Evolutionary conservation across 2,329 filamentous ascomycete genomes (phyloP).

Genomic region (Ophiocordyceps robertsii): DNA sequence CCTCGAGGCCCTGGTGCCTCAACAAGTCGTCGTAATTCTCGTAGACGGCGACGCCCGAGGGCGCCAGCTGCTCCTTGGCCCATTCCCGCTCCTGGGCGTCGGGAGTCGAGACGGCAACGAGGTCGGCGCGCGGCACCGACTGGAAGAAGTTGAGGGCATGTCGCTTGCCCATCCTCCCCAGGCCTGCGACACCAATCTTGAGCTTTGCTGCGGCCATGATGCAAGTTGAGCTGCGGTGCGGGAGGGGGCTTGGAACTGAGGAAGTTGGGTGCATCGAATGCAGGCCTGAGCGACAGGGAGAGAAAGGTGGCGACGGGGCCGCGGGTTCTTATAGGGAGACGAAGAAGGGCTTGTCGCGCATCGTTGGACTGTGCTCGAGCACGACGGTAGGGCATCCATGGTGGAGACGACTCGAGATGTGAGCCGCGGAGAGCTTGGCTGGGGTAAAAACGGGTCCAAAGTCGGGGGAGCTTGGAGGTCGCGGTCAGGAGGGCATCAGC

Average conservation of each 20-base stretch:
- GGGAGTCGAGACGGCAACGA: constrained; percentile 35
- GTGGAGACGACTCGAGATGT: no score
- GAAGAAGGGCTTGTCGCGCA: no score
- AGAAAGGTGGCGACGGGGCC: not conserved
- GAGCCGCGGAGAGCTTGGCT: no score
- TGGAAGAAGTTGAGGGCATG: constrained; percentile 34
- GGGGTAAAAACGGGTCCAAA: no score
- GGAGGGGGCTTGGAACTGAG: no score
- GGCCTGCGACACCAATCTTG: constrained; percentile 31
- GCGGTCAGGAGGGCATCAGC: no score
- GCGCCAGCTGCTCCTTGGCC: constrained; percentile 27
- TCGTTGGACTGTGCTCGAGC: no score
- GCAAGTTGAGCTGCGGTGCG: no score
- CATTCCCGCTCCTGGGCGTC: constrained; percentile 29
- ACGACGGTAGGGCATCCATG: no score
- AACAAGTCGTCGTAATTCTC: constrained; percentile 33
- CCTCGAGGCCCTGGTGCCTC: constrained; percentile 19
- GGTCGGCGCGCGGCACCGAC: constrained; percentile 29
- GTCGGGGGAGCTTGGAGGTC: no score
- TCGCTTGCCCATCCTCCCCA: constrained; percentile 39
- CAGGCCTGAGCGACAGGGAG: not conserved
- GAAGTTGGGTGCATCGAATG: not conserved
- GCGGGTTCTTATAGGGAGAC: no score
- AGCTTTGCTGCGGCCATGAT: constrained; percentile 16
- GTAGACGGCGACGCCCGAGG: constrained; percentile 29